Percentiles rank a stretch among this genome's conserved stretches.
Evolutionary conservation across 2,329 filamentous ascomycete species (phyloP).

Genomic region (Diaporthe velutina): DNA sequence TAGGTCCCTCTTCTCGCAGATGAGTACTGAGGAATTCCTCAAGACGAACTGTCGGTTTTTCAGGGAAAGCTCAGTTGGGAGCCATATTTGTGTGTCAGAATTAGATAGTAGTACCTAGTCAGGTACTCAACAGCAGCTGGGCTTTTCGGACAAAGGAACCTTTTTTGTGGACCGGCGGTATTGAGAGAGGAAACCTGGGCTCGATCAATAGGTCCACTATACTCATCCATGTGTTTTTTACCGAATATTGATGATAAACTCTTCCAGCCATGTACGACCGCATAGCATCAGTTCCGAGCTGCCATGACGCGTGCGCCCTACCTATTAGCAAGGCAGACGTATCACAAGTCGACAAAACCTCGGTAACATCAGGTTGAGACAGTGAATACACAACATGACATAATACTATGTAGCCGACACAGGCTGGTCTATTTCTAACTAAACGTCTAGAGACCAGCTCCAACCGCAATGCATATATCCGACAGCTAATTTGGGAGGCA

Average conservation of each 20-base stretch:
- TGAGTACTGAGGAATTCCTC: not conserved
- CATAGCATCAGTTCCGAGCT: not conserved
- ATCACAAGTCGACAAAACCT: not conserved
- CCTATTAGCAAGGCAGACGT: not conserved
- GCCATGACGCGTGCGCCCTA: not conserved
- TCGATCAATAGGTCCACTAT: not conserved
- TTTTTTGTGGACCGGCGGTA: not conserved
- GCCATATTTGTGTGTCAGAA: not conserved
- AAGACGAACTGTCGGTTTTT: not conserved
- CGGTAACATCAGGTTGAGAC: too few relatives aligned
- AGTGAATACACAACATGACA: not conserved
- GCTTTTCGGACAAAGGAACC: not conserved
- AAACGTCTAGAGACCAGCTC: not conserved
- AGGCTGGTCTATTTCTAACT: not conserved
- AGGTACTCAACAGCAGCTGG: not conserved
- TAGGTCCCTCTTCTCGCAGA: not conserved
- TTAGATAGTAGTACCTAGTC: not conserved
- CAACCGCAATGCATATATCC: not conserved
- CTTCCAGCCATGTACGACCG: not conserved
- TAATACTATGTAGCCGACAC: not conserved
- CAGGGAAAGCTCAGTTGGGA: not conserved
- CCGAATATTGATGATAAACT: accelerated
- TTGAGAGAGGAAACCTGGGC: not conserved
- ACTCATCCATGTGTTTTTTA: not conserved
- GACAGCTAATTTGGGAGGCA: not conserved